Base-by-base conservation (phyloP, 208 protist species). In the Trypanosoma avium region DNA sequence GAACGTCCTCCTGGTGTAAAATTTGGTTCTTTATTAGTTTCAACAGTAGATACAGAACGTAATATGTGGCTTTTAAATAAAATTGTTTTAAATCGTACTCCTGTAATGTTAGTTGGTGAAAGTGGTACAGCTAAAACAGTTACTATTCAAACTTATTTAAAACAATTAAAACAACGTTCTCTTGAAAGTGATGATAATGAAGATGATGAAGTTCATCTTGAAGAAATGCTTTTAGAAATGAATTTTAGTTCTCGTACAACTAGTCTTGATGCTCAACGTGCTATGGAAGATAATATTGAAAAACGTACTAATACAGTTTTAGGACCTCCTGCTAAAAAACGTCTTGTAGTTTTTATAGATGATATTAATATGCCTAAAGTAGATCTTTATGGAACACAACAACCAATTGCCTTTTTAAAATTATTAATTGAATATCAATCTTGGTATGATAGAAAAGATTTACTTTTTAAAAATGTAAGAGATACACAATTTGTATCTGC, bases 291-390 rank as follows among this genome's bases (percentile, higher is more conserved):
- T 70, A 97, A 98, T 70, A 83, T 99, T 57, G 98, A 99, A 67
- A 98, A 98, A 83, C 86, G 95, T 33, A 97, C 95, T 29, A 97
- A 96, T 61, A 97, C 96, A 47, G 94, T 95, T 0, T 92, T 97
- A 35, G 97, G 96, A 38, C 98, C 98, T 50, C 95, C 97, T 49
- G 85, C 88, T 4, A 97, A 97, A 68, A 99, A 99, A 81, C 87
- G 89, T 1, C 84, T 99, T 47, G 77, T 99, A 17, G 85, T 99
- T 7, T 99, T 99, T 82, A 83, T 99, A 26, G 98, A 99, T 76
- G 98, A 99, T 80, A 77, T 99, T 56, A 99, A 99, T 81, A 99
- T 99, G 97, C 98, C 98, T 7, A 87, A 88, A 47, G 95, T 99
- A 52, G 98, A 99, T 80, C 86, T 87, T 2, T 99, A 99, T 77